Evolutionary conservation across 495 filamentous ascomycete species (phyloP).

Genomic region (Amniculicola lignicola): DNA sequence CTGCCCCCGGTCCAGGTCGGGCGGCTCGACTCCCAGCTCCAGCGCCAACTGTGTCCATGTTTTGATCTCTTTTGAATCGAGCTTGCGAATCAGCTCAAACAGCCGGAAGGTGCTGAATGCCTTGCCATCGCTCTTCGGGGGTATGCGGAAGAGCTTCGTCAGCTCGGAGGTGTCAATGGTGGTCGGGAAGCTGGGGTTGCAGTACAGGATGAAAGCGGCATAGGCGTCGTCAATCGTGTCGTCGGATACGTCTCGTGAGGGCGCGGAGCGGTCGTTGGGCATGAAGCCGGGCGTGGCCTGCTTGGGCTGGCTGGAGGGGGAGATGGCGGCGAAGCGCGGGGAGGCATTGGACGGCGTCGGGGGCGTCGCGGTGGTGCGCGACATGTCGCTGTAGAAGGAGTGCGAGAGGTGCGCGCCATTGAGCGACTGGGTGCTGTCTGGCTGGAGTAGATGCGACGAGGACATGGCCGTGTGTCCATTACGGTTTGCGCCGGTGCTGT

Average conservation of each 20-base stretch:
- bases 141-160: slow-evolving; percentile 73
- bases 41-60: slow-evolving; percentile 93
- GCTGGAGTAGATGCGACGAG: slow-evolving; percentile 28
- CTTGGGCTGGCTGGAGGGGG: slow-evolving; percentile 29
- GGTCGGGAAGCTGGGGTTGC: slow-evolving; percentile 48
- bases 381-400: slow-evolving; percentile 33
- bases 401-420: slow-evolving; percentile 25
- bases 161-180: slow-evolving; percentile 55
- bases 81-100: slow-evolving; percentile 75
- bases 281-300: slow-evolving; percentile 24
- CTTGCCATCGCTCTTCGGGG: slow-evolving; percentile 90
- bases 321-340: slow-evolving; percentile 32
- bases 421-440: slow-evolving; percentile 31
- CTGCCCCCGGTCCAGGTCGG: slow-evolving; percentile 78
- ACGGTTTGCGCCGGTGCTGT: slow-evolving; percentile 20
- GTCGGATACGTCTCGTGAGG: slow-evolving; percentile 66
- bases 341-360: slow-evolving; percentile 36
- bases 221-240: slow-evolving; percentile 83
- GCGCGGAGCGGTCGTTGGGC: slow-evolving; percentile 51
- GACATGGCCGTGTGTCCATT: slow-evolving; percentile 34
- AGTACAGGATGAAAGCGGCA: slow-evolving; percentile 85
- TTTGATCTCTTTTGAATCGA: slow-evolving; percentile 86
- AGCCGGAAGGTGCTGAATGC: slow-evolving; percentile 80
- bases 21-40: slow-evolving; percentile 85
- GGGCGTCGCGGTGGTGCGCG: slow-evolving; percentile 29